Evolutionary conservation across 2,329 filamentous ascomycete genomes (phyloP), one percentile per base, ranked within the genome.

Genomic region (Pseudocercospora fijiensis): DNA sequence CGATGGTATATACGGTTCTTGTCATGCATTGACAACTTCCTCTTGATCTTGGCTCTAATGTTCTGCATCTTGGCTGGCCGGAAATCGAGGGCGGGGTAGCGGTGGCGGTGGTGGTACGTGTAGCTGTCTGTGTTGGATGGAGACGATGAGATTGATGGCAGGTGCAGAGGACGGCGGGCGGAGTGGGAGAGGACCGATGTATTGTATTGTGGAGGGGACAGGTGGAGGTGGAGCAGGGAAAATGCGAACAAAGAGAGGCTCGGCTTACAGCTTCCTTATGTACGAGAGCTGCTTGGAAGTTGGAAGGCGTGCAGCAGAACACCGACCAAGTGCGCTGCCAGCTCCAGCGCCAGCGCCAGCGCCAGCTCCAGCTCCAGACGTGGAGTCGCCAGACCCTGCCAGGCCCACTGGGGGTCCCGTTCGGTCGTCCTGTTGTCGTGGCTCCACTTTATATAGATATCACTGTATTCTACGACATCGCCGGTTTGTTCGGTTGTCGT

Each of bases 1-100:
- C n/a, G 27, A 57, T 27, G 26, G 37, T 62, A 49, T 60, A 13
- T 71, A 76, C 75, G 67, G 62, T 77, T 73, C 71, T 76, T 75
- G 69, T 77, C 75, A 66, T 74, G 69, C 58, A 76, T 69, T 26
- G 75, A 76, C 56, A 77, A 67, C 70, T 75, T 76, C 55, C 76
- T 68, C 71, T 72, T 75, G 65, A 77, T 71, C 70, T 75, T 76
- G 53, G 75, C 71, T 26, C 75, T 65, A 65, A 77, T 74, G 69
- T 70, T 72, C 67, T 73, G 69, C 71, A 76, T 77, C n/a, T 62
- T 73, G 66, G 64, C 66, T 41, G 61, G 18, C n/a, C 16, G 4
- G 37, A 41, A 1, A 1, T 41, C 5, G 16, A 28, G 22, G 61
- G 33, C 49, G 52, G 37, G 41, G 43, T 56, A 28, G 45, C 60